Base-by-base conservation (phyloP, 2,329 filamentous ascomycete genomes). In the Polychaeton citri region DNA sequence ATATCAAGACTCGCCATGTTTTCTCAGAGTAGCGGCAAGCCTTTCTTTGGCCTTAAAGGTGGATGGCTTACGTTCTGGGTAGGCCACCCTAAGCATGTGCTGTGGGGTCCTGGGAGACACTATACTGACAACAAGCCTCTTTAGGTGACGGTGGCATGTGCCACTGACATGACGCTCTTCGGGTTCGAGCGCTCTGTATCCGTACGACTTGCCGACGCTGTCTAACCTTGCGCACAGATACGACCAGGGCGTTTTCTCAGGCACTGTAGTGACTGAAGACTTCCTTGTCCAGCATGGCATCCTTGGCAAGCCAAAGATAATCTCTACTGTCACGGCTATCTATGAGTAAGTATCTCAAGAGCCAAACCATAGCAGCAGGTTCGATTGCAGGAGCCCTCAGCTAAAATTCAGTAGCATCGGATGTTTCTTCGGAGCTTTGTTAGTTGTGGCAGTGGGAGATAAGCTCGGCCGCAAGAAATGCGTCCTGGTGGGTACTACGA, bases 101-200 rank as follows among this genome's bases (percentile, higher is more conserved):
- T n/a, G n/a, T n/a, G n/a, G n/a, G n/a, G n/a, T n/a, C n/a, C n/a
- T n/a, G n/a, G n/a, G n/a, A n/a, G n/a, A n/a, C n/a, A n/a, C n/a
- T n/a, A n/a, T n/a, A n/a, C n/a, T n/a, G n/a, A n/a, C n/a, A n/a
- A n/a, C n/a, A n/a, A n/a, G n/a, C n/a, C n/a, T n/a, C n/a, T n/a
- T n/a, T n/a, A n/a, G n/a, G n/a, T n/a, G n/a, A 26, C 21, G 21
- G 54, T 65, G 26, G 62, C 61, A 6, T 66, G 63, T 47, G 59
- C 61, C 19, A 68, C 63, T 3, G 64, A 67, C 34, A 69, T 66
- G 66, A 64, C 60, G 2, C 45, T 68, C 2, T 66, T 60, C 45
- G 21, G n/a, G n/a, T n/a, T n/a, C n/a, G n/a, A n/a, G n/a, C n/a
- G n/a, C n/a, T n/a, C n/a, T n/a, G n/a, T n/a, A n/a, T n/a, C n/a